phyloP scores from a whole-genome alignment of 257 asterid species.

The Gardenia jasminoides region DNA sequence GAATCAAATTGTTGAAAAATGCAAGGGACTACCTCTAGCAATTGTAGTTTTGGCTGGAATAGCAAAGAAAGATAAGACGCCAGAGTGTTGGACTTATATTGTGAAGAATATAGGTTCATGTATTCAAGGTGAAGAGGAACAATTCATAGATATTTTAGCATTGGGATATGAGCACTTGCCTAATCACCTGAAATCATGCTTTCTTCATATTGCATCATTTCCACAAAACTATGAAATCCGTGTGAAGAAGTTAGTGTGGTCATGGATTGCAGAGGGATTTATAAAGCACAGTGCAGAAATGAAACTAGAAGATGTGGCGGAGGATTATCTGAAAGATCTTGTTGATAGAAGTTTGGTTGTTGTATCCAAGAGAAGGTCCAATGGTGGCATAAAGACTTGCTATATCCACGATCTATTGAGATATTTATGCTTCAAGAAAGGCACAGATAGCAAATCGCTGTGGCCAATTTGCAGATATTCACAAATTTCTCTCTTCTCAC shows the following conservation, averaged over 20 bases:
- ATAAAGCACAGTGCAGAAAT: not conserved
- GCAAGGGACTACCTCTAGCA: not conserved
- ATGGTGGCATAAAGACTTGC: not conserved
- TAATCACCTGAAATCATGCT: not conserved
- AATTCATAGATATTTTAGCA: not conserved
- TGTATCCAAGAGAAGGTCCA: not conserved
- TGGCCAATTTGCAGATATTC: not conserved
- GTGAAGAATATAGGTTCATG: not conserved
- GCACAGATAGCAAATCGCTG: not conserved
- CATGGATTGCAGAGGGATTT: conserved; percentile 11
- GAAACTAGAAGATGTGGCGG: not conserved
- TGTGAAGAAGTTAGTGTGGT: not conserved
- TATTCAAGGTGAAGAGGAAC: not conserved
- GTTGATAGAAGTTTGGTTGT: not conserved
- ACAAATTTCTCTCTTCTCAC: not conserved
- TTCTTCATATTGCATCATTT: not conserved
- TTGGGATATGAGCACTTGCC: conserved; percentile 2
- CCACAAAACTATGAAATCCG: not conserved
- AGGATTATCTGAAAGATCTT: conserved; percentile 3
- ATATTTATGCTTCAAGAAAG: conserved; percentile 1
- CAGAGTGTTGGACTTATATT: not conserved
- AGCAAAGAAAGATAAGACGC: not conserved
- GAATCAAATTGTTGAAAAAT: not conserved
- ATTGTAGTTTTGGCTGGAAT: not conserved
- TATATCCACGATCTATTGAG: conserved; percentile 2